phyloP scores from a whole-genome alignment of 2,329 filamentous ascomycete genomes.

The Nemania sp. region DNA sequence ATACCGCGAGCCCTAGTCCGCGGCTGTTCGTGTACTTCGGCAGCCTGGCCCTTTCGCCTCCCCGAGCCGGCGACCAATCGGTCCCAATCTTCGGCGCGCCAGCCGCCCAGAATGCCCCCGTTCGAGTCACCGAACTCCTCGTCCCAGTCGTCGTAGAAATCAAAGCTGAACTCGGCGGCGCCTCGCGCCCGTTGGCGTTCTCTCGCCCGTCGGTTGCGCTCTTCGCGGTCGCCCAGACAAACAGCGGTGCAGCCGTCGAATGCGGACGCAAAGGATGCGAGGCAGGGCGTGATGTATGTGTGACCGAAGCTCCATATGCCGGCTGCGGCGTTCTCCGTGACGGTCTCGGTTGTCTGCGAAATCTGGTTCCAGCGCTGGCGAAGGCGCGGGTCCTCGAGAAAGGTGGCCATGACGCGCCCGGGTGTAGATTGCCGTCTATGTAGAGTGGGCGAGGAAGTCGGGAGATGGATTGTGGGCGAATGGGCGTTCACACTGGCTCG shows the following conservation, averaged over 20 bases:
- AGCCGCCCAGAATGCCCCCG: constrained; percentile 68
- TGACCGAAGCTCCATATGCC: constrained; percentile 89
- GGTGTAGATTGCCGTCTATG: constrained; percentile 10
- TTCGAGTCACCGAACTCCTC: constrained; percentile 52
- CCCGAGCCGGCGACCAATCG: constrained; percentile 75
- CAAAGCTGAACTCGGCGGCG: constrained; percentile 82
- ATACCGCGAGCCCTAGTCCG: constrained; percentile 70
- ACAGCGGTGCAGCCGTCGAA: constrained; percentile 74
- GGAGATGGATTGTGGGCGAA: too few relatives aligned
- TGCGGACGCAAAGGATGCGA: constrained; percentile 67
- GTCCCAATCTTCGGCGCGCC: constrained; percentile 85
- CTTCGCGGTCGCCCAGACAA: constrained; percentile 73
- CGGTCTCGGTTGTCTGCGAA: constrained; percentile 85
- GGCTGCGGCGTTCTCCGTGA: constrained; percentile 89
- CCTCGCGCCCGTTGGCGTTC: constrained; percentile 64
- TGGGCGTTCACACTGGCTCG: too few relatives aligned
- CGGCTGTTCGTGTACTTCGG: constrained; percentile 39
- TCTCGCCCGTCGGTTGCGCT: constrained; percentile 69
- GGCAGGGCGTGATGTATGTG: constrained; percentile 80
- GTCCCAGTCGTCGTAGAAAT: constrained; percentile 99
- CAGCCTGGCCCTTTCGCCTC: constrained; percentile 29
- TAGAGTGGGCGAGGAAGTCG: neutral
- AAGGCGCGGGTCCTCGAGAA: constrained; percentile 81
- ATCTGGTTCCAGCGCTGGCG: constrained; percentile 94
- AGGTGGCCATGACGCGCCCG: constrained; percentile 51